Conservation (phyloP, 2,329 filamentous ascomycete species). For the Trichoderma lentiforme region DNA sequence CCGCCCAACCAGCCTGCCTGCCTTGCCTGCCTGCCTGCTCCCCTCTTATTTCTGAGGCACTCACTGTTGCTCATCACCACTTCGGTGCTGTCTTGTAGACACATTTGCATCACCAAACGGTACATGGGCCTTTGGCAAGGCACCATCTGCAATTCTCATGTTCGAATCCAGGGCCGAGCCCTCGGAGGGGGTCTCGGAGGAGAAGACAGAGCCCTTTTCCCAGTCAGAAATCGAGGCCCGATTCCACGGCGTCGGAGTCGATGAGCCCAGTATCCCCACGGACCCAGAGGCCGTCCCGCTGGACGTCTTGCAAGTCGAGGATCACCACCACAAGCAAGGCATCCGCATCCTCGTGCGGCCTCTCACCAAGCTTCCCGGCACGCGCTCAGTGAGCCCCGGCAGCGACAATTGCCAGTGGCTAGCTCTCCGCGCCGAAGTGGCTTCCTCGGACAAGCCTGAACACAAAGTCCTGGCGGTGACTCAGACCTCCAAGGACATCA, state of each 20-base stretch:
- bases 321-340: constrained; percentile 51
- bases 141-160: constrained; percentile 35
- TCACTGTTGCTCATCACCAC: not conserved
- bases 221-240: constrained; percentile 54
- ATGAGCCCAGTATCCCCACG: constrained; percentile 38
- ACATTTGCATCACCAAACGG: constrained; percentile 1
- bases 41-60: not conserved
- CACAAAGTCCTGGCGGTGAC: constrained; percentile 59
- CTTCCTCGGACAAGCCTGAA: constrained; percentile 49
- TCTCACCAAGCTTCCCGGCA: constrained; percentile 47
- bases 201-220: constrained; percentile 58
- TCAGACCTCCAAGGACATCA: constrained; percentile 58
- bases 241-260: constrained; percentile 44
- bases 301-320: constrained; percentile 50
- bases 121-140: constrained; percentile 27
- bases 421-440: constrained; percentile 52
- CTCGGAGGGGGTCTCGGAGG: constrained; percentile 41
- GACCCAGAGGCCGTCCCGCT: constrained; percentile 48
- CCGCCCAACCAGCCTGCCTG: constrained; percentile 11
- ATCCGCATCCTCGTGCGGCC: constrained; percentile 58
- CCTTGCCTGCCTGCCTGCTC: constrained; percentile 1
- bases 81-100: constrained; percentile 2
- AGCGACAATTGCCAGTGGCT: constrained; percentile 57
- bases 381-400: constrained; percentile 54
- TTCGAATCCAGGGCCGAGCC: constrained; percentile 41